Base-by-base conservation (phyloP, 257 asterid genomes). In the Jacaranda mimosifolia region DNA sequence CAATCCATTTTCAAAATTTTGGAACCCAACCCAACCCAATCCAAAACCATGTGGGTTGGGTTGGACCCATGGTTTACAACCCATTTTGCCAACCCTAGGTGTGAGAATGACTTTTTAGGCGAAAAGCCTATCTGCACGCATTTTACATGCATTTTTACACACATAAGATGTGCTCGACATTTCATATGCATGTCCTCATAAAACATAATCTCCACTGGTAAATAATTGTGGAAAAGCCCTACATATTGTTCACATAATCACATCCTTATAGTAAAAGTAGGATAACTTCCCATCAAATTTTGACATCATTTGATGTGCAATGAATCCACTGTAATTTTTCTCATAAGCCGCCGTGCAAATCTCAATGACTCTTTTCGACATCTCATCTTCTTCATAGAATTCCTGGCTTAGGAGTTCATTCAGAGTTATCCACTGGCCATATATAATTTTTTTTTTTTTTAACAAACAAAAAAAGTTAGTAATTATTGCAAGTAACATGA, bases 211-310 rank as follows among this genome's bases (percentile, higher is more conserved):
- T 60, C 43, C 17, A 32, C 17, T 26, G 4, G 1, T 26, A 4
- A 26, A 4, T 3, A 60, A 39, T 39, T 0, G 39, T n/a, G 4
- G 46, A 46, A 36, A 32, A 38, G 6, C 56, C n/a, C 74, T 72
- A 80, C 63, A 21, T 70, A 42, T 11, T 6, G 21, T 56, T 65
- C 0, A 45, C 32, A 26, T 26, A 26, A 26, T 70, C 0, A 53
- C 63, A 59, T 72, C 62, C 36, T 83, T 75, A 74, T 73, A 82
- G 43, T 83, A 79, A 75, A 83, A 68, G 68, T 70, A 71, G 8
- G 85, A 76, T 53, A 69, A 59, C 68, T 83, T 86, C 18, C 84
- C 86, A 79, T 86, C 90, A 79, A 83, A 83, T 65, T 79, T 79
- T 3, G 84, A 83, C 40, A 45, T 21, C 62, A 79, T 17, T 55